A percentile compares a stretch with the other conserved stretches of the same genome.
phyloP scores from a whole-genome alignment of 2,329 filamentous ascomycete genomes.

The Botrytis porri region DNA sequence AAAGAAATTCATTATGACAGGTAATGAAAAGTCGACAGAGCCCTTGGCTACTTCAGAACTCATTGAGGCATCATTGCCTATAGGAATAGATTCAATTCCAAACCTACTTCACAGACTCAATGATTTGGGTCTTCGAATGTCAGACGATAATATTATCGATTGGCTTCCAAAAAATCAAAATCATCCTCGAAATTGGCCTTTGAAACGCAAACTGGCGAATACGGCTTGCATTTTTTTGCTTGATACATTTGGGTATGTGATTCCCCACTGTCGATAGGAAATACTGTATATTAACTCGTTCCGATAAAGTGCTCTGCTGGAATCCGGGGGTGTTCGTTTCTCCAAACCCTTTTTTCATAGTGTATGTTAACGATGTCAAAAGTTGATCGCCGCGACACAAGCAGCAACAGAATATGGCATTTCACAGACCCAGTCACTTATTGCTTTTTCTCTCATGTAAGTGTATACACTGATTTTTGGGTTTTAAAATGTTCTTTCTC shows the following conservation, averaged over 20 bases:
- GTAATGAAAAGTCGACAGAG: not conserved
- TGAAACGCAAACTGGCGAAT: not conserved
- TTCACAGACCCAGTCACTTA: conserved; percentile 10
- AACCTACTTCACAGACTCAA: conserved; percentile 1
- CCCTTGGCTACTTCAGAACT: not conserved
- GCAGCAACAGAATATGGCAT: conserved; percentile 9
- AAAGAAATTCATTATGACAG: not conserved
- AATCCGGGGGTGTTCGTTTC: conserved; percentile 11
- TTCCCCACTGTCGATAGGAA: not conserved
- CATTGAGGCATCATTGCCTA: not conserved
- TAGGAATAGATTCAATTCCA: not conserved
- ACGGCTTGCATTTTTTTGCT: conserved; percentile 13
- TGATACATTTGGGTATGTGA: conserved; percentile 11
- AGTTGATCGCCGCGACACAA: conserved; percentile 7
- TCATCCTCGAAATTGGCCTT: conserved; percentile 12
- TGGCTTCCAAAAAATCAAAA: conserved; percentile 9
- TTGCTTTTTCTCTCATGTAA: conserved; percentile 14
- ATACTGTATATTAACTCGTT: not conserved
- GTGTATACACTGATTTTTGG: not conserved
- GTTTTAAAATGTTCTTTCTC: not conserved
- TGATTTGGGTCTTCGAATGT: conserved; percentile 1
- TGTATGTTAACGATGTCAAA: not conserved
- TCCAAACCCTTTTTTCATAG: not conserved
- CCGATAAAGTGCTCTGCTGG: not conserved
- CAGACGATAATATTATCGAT: not conserved